Evolutionary conservation across 345 rosid species (phyloP), one percentile per base, ranked within the genome.

Genomic region (Euphorbia lathyris): DNA sequence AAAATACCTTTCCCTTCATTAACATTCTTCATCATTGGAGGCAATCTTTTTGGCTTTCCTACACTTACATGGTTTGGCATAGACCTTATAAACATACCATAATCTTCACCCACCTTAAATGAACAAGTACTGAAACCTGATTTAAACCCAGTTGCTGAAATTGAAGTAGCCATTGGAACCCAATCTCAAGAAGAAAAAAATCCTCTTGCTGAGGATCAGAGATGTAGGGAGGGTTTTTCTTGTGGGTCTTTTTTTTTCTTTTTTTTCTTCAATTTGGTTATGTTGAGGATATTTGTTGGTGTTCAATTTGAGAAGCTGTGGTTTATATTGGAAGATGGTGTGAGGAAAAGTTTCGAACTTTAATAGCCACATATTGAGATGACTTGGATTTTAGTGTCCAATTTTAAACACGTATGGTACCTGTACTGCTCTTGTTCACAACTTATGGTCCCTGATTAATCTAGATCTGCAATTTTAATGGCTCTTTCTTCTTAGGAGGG

Each of bases 1-100:
- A 95, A 95, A 52, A 95, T 9, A 4, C 99, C 99, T 78, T 92
- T 95, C 63, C 99, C 99, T 85, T 92, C 99, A 7, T 95, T 95
- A 4, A 92, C 84, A 66, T 95, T 92, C 85, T 83, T 87, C 97
- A 90, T 92, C 90, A 86, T 55, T 2, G 97, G 96, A 19, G 72
- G 76, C 56, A 65, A 22, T 74, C 86, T 85, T 1, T 76, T 69
- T 0, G 90, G 84, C 77, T 73, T 90, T 5, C 80, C 80, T 19
- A 81, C 80, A 52, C 82, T 72, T 3, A 86, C 88, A 20, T 47
- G 70, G 3, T 58, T 80, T 0, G 85, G 84, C 42, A 80, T 73
- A 2, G 86, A 69, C 76, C 75, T 86, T 1, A 58, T 65, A 58
- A 86, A 57, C 74, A 71, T 22, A 34, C 40, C 66, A 69, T 79